Evolutionary conservation across 257 asterid species (phyloP).

Genomic region (Forsythia viridissima): DNA sequence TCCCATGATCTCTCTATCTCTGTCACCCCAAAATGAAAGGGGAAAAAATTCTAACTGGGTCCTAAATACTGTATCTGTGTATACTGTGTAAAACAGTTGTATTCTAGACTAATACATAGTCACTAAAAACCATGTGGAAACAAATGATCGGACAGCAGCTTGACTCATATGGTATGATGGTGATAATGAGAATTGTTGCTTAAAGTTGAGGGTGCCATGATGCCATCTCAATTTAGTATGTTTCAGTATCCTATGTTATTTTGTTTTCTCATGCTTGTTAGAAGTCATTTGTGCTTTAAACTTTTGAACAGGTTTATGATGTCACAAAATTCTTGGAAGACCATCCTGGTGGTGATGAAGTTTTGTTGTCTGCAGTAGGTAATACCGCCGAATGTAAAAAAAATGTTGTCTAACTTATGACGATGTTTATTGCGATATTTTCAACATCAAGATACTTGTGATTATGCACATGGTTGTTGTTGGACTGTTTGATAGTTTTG

Average conservation of each 20-base stretch:
- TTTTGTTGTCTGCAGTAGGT: slow-evolving; percentile 79
- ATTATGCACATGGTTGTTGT: background rate
- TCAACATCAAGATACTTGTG: background rate
- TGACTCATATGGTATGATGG: background rate
- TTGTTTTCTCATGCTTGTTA: background rate
- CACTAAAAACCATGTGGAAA: background rate
- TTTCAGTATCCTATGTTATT: background rate
- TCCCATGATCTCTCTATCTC: background rate
- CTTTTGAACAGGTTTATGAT: slow-evolving; percentile 58
- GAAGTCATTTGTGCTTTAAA: background rate
- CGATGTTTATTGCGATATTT: background rate
- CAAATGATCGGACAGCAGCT: background rate
- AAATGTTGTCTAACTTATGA: background rate
- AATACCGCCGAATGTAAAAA: background rate
- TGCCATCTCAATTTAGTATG: background rate
- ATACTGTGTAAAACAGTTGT: background rate
- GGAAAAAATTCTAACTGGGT: background rate
- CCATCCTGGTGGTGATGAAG: slow-evolving; percentile 94
- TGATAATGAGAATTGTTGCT: background rate
- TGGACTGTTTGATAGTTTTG: background rate
- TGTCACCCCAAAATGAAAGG: background rate
- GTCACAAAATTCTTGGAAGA: slow-evolving; percentile 90
- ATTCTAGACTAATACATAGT: background rate
- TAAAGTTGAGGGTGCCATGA: background rate
- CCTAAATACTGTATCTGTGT: background rate